Conservation (phyloP, 2,329 filamentous ascomycete species). For the Epichloe elymi region DNA sequence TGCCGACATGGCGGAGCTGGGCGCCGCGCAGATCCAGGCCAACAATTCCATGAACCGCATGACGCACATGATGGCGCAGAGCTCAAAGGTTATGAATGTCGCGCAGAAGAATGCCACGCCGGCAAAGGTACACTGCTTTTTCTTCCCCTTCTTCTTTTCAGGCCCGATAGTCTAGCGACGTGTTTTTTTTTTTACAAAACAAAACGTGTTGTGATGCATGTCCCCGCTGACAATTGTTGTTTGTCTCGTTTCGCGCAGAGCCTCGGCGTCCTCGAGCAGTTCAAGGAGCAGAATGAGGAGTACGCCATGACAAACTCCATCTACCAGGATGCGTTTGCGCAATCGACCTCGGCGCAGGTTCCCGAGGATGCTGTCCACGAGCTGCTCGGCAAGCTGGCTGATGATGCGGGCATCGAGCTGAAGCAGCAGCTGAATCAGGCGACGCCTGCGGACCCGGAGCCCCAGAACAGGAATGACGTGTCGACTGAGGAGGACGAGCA, state of each 20-base stretch:
- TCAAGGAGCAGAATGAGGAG: slow-evolving; percentile 49
- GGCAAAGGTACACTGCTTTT: slow-evolving; percentile 30
- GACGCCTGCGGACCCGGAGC: slow-evolving; percentile 43
- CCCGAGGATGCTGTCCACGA: slow-evolving; percentile 77
- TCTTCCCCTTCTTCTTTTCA: neutral
- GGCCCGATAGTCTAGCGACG: too few relatives aligned
- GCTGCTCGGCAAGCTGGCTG: slow-evolving; percentile 71
- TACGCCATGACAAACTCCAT: slow-evolving; percentile 56
- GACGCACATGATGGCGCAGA: slow-evolving; percentile 50
- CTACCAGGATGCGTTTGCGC: slow-evolving; percentile 75
- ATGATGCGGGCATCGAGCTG: slow-evolving; percentile 76
- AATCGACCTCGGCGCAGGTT: slow-evolving; percentile 60
- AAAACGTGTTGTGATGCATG: too few relatives aligned
- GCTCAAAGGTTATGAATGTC: slow-evolving; percentile 42
- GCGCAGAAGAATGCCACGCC: slow-evolving; percentile 47
- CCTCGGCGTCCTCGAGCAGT: slow-evolving; percentile 46
- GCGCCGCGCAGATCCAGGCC: slow-evolving; percentile 47
- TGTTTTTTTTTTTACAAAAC: too few relatives aligned
- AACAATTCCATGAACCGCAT: slow-evolving; percentile 54
- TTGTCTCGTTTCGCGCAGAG: slow-evolving; percentile 19
- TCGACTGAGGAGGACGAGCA: slow-evolving; percentile 70
- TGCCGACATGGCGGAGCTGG: slow-evolving; percentile 50
- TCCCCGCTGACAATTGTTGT: neutral
- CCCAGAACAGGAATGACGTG: slow-evolving; percentile 45
- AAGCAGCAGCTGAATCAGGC: slow-evolving; percentile 56